These are phyloP conservation scores for Ceratobasidium theobromae DNA, from an alignment of 1,284 basidiomycete species.

Conservation along the genomic window DNA sequence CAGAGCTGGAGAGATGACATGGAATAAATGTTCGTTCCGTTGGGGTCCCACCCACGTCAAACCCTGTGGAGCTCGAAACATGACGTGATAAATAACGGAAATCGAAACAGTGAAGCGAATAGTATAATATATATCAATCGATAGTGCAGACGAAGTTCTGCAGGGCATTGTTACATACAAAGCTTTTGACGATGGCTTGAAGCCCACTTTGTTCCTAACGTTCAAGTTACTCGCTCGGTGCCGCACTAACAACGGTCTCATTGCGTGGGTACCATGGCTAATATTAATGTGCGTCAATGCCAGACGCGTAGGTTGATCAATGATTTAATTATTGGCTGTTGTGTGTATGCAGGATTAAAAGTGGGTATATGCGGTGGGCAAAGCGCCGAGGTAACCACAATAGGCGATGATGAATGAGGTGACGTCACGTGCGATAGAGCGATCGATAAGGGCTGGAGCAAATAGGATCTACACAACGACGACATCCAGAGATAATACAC, in stretches of 20 bases:
- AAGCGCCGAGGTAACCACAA: constrained; percentile 9
- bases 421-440: constrained; percentile 26
- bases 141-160: too few relatives aligned
- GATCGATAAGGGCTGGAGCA: not conserved
- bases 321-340: not conserved
- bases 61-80: not conserved
- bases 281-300: not conserved
- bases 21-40: too few relatives aligned
- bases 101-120: too few relatives aligned
- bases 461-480: not conserved
- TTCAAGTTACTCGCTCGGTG: too few relatives aligned
- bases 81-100: not conserved
- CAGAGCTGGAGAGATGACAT: too few relatives aligned
- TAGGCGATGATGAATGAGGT: not conserved
- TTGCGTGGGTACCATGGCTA: too few relatives aligned
- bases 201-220: too few relatives aligned
- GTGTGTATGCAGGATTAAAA: not conserved
- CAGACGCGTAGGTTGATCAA: not conserved
- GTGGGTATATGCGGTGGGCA: not conserved
- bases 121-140: too few relatives aligned
- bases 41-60: too few relatives aligned
- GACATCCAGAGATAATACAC: not conserved
- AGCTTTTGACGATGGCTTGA: too few relatives aligned
- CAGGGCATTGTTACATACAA: too few relatives aligned
- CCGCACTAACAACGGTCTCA: too few relatives aligned